Evolutionary conservation across 345 rosid genomes (phyloP).

Genomic region (Barbarea vulgaris): DNA sequence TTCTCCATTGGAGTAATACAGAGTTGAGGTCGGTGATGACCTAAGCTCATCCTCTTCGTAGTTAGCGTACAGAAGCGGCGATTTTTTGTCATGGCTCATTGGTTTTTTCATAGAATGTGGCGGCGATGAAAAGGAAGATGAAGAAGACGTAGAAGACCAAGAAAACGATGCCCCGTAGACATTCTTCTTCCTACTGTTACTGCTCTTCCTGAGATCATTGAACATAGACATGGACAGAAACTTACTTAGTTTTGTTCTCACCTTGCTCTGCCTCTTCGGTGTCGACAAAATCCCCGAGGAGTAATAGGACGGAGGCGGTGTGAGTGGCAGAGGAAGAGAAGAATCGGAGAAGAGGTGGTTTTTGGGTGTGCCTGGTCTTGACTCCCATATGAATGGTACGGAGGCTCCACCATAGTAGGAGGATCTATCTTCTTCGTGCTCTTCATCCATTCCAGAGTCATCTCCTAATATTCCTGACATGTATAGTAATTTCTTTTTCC

Average conservation of each 20-base stretch:
- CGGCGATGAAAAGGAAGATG: slow-evolving; percentile 40
- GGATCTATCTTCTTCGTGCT: slow-evolving; percentile 29
- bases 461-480: slow-evolving; percentile 28
- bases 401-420: slow-evolving; percentile 71
- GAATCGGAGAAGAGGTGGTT: slow-evolving; percentile 35
- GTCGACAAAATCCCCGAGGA: slow-evolving; percentile 33
- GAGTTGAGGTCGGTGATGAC: slow-evolving; percentile 32
- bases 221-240: slow-evolving; percentile 33
- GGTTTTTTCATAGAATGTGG: slow-evolving; percentile 34
- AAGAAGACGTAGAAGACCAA: slow-evolving; percentile 48
- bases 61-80: slow-evolving; percentile 20
- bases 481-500: background rate
- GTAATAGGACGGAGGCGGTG: slow-evolving; percentile 61
- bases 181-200: slow-evolving; percentile 23
- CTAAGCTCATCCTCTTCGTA: slow-evolving; percentile 11
- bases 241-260: slow-evolving; percentile 31
- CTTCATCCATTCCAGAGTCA: slow-evolving; percentile 27
- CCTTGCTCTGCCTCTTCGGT: slow-evolving; percentile 31
- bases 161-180: slow-evolving; percentile 42
- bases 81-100: slow-evolving; percentile 14
- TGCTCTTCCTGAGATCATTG: slow-evolving; percentile 29
- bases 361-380: slow-evolving; percentile 88
- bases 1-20: slow-evolving; percentile 31
- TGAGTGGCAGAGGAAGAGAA: slow-evolving; percentile 42
- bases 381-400: slow-evolving; percentile 80